Percentiles rank a stretch among this genome's conserved stretches.
Evolutionary conservation across 176 grass and related monocot species (phyloP).

Genomic region (Musa acuminata): DNA sequence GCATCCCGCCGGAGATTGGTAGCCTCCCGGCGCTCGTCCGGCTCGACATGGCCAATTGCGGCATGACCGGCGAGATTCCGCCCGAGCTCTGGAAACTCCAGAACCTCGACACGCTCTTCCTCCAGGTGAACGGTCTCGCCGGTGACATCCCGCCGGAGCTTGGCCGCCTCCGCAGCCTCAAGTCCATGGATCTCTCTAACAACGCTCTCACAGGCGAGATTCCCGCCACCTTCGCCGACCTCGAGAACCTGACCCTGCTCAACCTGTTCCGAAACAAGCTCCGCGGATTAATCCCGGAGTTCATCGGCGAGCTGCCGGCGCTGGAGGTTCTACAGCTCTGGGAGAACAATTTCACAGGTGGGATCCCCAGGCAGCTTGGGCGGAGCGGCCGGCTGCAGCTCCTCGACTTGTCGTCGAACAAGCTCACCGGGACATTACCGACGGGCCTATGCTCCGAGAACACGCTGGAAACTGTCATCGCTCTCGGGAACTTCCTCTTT

Average conservation of each 20-base stretch:
- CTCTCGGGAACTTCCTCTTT: constrained; percentile 69
- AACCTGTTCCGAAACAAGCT: constrained; percentile 85
- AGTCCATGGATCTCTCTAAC: constrained; percentile 90
- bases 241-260: constrained; percentile 62
- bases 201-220: constrained; percentile 66
- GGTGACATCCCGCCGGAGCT: constrained; percentile 52
- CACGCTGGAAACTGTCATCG: constrained; percentile 70
- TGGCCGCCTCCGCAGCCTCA: constrained; percentile 46
- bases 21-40: constrained; percentile 45
- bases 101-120: constrained; percentile 80
- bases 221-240: constrained; percentile 47
- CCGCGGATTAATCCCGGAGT: constrained; percentile 56
- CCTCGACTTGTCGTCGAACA: constrained; percentile 73
- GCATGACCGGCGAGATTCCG: constrained; percentile 59
- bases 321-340: constrained; percentile 90
- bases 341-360: constrained; percentile 94
- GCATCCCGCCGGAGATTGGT: constrained; percentile 65
- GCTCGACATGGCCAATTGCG: constrained; percentile 75
- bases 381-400: constrained; percentile 40
- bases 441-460: constrained; percentile 45
- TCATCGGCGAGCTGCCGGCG: constrained; percentile 56
- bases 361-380: constrained; percentile 49
- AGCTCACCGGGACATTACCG: constrained; percentile 59
- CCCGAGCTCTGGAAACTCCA: constrained; percentile 43
- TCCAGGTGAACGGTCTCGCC: constrained; percentile 62